phyloP scores from a whole-genome alignment of 148 eudicot genomes.

The Rhododendron griersonianum region DNA sequence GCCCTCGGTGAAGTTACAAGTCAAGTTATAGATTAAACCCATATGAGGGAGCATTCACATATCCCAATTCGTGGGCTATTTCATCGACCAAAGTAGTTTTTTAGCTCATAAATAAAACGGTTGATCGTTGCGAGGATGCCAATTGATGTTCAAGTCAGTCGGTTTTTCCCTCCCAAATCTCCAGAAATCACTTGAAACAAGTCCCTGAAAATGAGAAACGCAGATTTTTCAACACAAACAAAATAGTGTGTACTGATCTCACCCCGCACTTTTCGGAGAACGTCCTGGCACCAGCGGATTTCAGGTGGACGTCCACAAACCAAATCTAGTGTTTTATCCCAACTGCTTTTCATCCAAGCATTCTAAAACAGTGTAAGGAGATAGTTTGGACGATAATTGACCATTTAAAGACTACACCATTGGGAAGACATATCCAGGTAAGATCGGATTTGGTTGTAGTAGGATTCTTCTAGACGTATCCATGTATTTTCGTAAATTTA shows the following conservation, averaged over 20 bases:
- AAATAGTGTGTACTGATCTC: not conserved
- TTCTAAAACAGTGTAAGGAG: not conserved
- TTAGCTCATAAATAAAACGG: no score
- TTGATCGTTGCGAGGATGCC: no score
- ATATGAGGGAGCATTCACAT: no score
- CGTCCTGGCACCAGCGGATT: not conserved
- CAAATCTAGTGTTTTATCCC: not conserved
- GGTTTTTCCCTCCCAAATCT: not conserved
- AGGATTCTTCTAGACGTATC: no score
- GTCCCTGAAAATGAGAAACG: no score
- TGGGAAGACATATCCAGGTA: not conserved
- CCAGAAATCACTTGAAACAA: no score
- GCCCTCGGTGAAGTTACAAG: not conserved
- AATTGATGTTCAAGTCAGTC: no score
- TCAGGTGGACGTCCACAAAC: not conserved
- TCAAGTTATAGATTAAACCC: not conserved
- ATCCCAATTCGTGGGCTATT: no score
- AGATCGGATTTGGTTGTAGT: not conserved
- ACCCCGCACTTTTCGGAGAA: not conserved
- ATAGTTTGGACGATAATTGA: not conserved
- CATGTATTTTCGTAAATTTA: no score
- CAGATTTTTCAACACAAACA: not conserved
- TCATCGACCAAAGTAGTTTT: no score
- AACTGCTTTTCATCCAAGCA: not conserved
- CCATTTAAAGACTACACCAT: not conserved